phyloP scores from a whole-genome alignment of 106 monocot genomes.

The Ottelia alismoides region DNA sequence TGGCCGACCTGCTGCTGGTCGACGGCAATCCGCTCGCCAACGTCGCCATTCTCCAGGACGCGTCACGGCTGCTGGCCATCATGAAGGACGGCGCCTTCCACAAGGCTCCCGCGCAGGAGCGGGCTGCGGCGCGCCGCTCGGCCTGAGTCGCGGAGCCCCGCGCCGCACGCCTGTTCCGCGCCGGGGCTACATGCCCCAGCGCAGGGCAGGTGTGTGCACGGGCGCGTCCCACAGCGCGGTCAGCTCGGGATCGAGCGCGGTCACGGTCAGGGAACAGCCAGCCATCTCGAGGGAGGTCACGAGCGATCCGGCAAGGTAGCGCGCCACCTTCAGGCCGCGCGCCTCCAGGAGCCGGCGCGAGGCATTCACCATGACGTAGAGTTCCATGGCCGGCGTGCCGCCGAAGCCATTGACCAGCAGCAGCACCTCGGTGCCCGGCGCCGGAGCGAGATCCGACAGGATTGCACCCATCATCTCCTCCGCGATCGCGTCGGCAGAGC shows the following conservation, averaged over 20 bases:
- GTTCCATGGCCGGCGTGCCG: not conserved
- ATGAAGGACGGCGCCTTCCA: too few relatives aligned
- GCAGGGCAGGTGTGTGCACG: not conserved
- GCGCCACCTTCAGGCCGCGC: not conserved
- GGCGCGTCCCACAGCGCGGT: not conserved
- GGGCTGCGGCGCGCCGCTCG: too few relatives aligned
- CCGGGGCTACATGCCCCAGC: not conserved
- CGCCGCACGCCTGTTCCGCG: too few relatives aligned
- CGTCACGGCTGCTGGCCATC: too few relatives aligned
- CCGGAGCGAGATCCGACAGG: not conserved
- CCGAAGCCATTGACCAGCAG: not conserved
- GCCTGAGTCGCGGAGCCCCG: too few relatives aligned
- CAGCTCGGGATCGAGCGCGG: not conserved
- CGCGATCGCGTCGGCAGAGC: too few relatives aligned
- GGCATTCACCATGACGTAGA: not conserved
- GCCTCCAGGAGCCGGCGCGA: not conserved
- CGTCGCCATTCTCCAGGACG: too few relatives aligned
- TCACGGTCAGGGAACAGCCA: not conserved
- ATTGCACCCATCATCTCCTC: too few relatives aligned
- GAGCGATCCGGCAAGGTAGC: not conserved
- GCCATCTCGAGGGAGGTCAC: not conserved
- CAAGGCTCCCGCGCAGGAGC: too few relatives aligned
- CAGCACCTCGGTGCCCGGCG: not conserved
- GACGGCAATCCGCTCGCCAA: too few relatives aligned
- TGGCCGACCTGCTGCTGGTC: too few relatives aligned